phyloP scores from a whole-genome alignment of 2,329 filamentous ascomycete genomes.

The Pezicula neosporulosa region DNA sequence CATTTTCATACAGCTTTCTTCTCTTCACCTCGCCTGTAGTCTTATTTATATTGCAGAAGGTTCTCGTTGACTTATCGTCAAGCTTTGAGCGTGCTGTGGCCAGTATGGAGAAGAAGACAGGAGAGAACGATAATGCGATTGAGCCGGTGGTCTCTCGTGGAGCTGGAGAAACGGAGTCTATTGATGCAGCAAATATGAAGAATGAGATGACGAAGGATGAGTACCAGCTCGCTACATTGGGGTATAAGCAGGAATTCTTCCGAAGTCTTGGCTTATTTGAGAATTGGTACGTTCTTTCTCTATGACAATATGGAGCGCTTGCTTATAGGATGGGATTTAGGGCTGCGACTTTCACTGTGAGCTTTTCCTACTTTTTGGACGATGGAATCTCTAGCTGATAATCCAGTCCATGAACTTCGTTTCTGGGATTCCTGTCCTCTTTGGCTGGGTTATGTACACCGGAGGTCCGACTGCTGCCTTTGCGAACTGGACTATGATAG shows the following conservation, averaged over 20 bases:
- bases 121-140: slow-evolving; percentile 7
- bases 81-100: neutral
- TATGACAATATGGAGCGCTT: neutral
- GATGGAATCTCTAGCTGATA: too few species aligned
- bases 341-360: slow-evolving; percentile 30
- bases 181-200: slow-evolving; percentile 2
- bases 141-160: neutral
- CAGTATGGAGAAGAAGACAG: slow-evolving; percentile 7
- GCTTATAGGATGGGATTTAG: neutral
- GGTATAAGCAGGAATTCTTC: slow-evolving; percentile 33
- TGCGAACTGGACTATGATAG: slow-evolving; percentile 36
- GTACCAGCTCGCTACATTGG: slow-evolving; percentile 28
- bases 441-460: slow-evolving; percentile 35
- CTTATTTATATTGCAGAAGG: neutral
- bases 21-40: too few species aligned
- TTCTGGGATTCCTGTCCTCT: slow-evolving; percentile 35
- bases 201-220: slow-evolving; percentile 23
- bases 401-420: slow-evolving; percentile 33
- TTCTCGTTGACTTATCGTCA: neutral
- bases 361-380: neutral
- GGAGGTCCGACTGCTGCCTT: slow-evolving; percentile 35
- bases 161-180: neutral
- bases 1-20: too few species aligned
- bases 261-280: slow-evolving; percentile 34
- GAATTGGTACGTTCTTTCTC: slow-evolving; percentile 15